Evolutionary conservation across 495 filamentous ascomycete genomes (phyloP).

Genomic region (Usnea hakonensis): DNA sequence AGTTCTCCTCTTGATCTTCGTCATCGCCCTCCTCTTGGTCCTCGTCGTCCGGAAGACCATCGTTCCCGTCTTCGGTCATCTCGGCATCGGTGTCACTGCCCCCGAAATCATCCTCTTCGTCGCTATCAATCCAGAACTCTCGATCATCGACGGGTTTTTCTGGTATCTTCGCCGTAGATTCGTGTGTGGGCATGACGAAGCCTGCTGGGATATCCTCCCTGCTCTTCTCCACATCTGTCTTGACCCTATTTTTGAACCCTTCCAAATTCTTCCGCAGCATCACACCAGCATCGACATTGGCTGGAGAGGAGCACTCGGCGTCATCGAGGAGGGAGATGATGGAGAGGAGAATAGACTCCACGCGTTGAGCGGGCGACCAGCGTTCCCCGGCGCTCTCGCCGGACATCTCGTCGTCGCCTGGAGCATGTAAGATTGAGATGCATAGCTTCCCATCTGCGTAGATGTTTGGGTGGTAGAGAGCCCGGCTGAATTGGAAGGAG

Average conservation of each 20-base stretch:
- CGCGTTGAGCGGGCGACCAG: conserved; percentile 87
- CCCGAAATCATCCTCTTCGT: conserved; percentile 71
- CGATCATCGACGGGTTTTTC: conserved; percentile 60
- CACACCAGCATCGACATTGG: conserved; percentile 89
- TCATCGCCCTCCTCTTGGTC: conserved; percentile 46
- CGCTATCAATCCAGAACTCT: conserved; percentile 78
- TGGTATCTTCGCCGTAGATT: conserved; percentile 50
- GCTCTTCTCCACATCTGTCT: conserved; percentile 60
- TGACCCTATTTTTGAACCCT: conserved; percentile 60
- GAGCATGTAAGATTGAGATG: conserved; percentile 91
- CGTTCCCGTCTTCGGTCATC: conserved; percentile 47
- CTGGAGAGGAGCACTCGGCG: conserved; percentile 84
- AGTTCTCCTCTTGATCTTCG: not conserved
- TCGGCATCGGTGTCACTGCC: conserved; percentile 60
- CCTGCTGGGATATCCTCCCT: conserved; percentile 71
- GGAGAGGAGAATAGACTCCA: conserved; percentile 88
- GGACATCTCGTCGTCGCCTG: conserved; percentile 85
- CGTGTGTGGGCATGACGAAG: conserved; percentile 74
- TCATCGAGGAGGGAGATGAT: conserved; percentile 91
- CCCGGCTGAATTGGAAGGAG: conserved; percentile 72
- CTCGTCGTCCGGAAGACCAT: conserved; percentile 50
- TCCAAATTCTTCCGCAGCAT: conserved; percentile 66
- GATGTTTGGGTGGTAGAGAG: conserved; percentile 88
- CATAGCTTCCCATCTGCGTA: conserved; percentile 85
- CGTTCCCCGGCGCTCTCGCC: conserved; percentile 83